Evolutionary conservation across 441 rosid genomes (phyloP), one percentile per base, ranked within the genome.

Genomic region (Hypseocharis bilobata): DNA sequence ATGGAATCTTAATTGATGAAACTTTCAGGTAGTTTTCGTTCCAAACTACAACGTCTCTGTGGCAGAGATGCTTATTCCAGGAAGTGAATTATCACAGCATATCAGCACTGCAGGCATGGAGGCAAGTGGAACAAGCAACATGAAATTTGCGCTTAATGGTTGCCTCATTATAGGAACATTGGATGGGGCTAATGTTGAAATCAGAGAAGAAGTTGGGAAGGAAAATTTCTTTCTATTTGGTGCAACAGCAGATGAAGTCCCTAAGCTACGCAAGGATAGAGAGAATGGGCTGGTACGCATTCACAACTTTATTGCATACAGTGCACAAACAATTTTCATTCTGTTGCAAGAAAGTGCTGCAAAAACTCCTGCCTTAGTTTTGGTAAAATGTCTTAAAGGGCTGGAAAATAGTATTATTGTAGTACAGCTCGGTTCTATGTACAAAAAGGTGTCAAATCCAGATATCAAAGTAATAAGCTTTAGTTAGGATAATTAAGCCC

Each of bases 41-140:
- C 97, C 97, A 36, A 92, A 92, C 76, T 90, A 92, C 83, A 92
- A 92, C 67, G 98, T 92, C 71, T 88, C 95, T 63, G 97, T 92
- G 57, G 97, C 98, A 65, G 97, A 92, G 74, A 64, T 83, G 82
- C 96, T 92, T 60, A 92, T 92, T 72, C 98, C 97, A 75, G 92
- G 92, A 19, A 92, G 98, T 72, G 98, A 92, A 82, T 89, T 92
- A 68, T 92, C 98, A 61, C 91, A 92, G 70, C 98, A 90, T 72
- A 92, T 92, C 87, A 92, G 99, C 72, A 93, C 97, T 42, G 95
- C 97, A 66, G 99, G 99, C 28, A 93, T 93, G 99, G 99, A 93
- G 80, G 99, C 99, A 25, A 93, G 99, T 76, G 99, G 99, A 77
- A 93, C 99, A 62, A 91, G 99, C 82, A 93, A 93, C 80, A 93